Evolutionary conservation across 208 protist species (phyloP).

Genomic region (Wallacemonas sp.): DNA sequence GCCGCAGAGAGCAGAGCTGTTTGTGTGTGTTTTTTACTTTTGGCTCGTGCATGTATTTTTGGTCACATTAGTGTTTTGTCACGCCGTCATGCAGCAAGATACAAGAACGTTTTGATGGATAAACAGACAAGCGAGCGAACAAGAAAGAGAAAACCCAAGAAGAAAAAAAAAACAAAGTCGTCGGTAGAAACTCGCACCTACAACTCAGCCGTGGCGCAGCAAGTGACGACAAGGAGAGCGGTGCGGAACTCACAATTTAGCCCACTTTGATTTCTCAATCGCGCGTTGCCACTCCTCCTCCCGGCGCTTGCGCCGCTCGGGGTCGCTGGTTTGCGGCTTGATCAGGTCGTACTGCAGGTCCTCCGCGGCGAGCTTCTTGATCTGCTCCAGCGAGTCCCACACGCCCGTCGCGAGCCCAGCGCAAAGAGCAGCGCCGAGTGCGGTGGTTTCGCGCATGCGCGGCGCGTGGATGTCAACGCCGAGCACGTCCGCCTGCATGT

Average conservation of each 20-base stretch:
- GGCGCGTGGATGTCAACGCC: constrained; percentile 68
- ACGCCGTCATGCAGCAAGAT: too few species aligned
- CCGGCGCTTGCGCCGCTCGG: constrained; percentile 30
- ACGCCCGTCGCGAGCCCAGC: constrained; percentile 64
- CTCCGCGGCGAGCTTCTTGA: constrained; percentile 29
- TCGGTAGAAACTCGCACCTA: too few species aligned
- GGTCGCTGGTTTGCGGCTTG: constrained; percentile 25
- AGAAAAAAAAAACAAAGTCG: not conserved
- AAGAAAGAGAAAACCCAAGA: not conserved
- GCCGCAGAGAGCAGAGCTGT: too few species aligned
- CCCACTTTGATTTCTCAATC: constrained; percentile 55
- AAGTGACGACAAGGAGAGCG: not conserved
- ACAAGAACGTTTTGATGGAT: too few species aligned
- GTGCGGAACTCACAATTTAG: constrained; percentile 68
- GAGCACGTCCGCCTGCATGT: constrained; percentile 95
- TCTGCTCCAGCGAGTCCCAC: constrained; percentile 67
- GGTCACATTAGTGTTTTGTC: too few species aligned
- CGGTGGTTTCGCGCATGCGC: constrained; percentile 72
- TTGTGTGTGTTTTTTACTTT: too few species aligned
- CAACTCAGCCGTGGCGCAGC: too few species aligned
- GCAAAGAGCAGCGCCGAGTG: constrained; percentile 77
- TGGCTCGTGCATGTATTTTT: too few species aligned
- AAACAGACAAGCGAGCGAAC: too few species aligned
- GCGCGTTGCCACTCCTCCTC: constrained; percentile 58
- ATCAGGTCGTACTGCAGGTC: constrained; percentile 38